phyloP scores from a whole-genome alignment of 73 alveolate genomes.

The Paramecium caudatum region DNA sequence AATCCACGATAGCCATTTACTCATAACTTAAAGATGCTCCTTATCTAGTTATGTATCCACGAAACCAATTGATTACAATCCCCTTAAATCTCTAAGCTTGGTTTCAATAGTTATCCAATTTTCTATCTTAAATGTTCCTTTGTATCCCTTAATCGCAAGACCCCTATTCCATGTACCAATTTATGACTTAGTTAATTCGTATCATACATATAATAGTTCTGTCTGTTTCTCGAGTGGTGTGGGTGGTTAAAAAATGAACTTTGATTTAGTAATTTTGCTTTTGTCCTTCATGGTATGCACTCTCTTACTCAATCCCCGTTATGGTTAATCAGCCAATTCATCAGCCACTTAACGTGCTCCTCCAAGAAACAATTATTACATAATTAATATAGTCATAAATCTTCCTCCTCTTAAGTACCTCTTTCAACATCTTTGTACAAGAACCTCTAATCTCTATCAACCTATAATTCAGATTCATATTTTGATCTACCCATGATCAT shows the following conservation, averaged over 20 bases:
- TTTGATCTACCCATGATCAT: background rate
- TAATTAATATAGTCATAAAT: background rate
- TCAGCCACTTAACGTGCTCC: background rate
- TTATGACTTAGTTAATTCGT: no score
- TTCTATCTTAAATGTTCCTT: slow-evolving; percentile 63
- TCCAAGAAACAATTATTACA: background rate
- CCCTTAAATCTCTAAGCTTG: background rate
- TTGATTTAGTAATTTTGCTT: no score
- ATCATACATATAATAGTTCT: no score
- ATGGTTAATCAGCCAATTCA: background rate
- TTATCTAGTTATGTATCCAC: slow-evolving; percentile 55
- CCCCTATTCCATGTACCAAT: slow-evolving; percentile 4
- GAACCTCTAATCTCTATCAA: background rate
- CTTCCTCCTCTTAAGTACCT: background rate
- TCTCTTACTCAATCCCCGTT: no score
- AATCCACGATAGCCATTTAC: slow-evolving; percentile 30
- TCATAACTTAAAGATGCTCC: background rate
- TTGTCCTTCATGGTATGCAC: no score
- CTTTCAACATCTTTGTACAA: slow-evolving; percentile 2
- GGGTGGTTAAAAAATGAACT: no score
- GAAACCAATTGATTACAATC: background rate
- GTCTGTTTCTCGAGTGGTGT: no score
- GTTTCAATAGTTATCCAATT: slow-evolving; percentile 49
- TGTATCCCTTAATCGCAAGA: slow-evolving; percentile 18
- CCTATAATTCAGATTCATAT: background rate